Base-by-base conservation (phyloP, 2,329 filamentous ascomycete genomes). In the Talaromyces funiculosus region DNA sequence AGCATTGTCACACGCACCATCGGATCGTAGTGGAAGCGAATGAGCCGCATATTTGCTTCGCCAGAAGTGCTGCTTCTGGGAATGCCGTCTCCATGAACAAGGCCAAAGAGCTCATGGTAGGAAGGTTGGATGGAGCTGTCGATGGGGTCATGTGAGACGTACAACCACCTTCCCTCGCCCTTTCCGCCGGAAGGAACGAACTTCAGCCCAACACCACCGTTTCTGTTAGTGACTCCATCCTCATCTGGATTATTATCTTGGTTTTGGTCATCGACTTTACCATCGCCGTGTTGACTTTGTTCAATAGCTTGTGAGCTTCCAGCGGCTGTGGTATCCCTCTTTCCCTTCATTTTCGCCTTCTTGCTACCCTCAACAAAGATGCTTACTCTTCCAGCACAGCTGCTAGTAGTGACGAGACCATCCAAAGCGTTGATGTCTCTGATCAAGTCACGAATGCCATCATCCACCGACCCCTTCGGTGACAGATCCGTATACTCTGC, bases 11-110 rank as follows among this genome's bases (percentile, higher is more conserved):
- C 47, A 72, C 86, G 71, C 82, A 96, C 92, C 91, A 97, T 92
- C 4, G 92, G 91, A 73, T 97, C 92, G 70, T 95, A 97, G 74
- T 96, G 94, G 77, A 96, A 90, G 74, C 93, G 90, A 55, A 96
- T 80, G 63, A 81, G 79, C 60, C 80, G 74, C 63, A 70, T 67
- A 18, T 67, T 65, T 9, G 42, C 53, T 20, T 55, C 73, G 84
- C 75, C 69, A 76, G 73, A 60, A 53, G 64, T 61, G 57, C 63
- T 49, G 71, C 71, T 56, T 66, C 68, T 59, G 64, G 72, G 62
- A 59, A 67, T 67, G 14, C 69, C 71, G 62, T 67, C 57, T 16
- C 67, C 71, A 53, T 67, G 73, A 14, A 73, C 66, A 63, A 83
- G 73, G 2, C 79, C 78, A 66, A 84, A 76, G 62, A 76, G 61